Base-by-base conservation (phyloP, 306 rosid species). In the Vachellia collinsii region DNA sequence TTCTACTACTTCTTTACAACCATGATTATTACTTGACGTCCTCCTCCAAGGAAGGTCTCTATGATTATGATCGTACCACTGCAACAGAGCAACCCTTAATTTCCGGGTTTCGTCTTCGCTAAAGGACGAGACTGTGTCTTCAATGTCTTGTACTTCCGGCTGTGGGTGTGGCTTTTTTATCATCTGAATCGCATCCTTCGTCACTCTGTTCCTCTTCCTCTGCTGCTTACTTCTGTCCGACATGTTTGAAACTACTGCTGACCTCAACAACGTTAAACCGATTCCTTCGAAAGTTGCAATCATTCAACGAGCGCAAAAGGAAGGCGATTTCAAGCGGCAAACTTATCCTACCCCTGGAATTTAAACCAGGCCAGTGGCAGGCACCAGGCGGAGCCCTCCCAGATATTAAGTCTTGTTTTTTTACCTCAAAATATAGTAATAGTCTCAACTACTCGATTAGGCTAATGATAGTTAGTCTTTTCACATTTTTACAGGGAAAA, bases 41-140 rank as follows among this genome's bases (percentile, higher is more conserved):
- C 79, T 85, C 77, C 93, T 86, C 98, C 98, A 94, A 8, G 98
- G 98, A 3, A 94, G 97, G 56, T 92, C 94, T 84, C 97, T 85
- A 7, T 79, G 88, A 77, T 90, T 90, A 42, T 62, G 83, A 79
- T 86, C 90, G 80, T 94, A 94, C 98, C 98, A 94, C 3, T 83
- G 87, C 85, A 94, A 76, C 13, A 94, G 81, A 43, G 87, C 68
- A 6, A 50, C 75, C 76, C 97, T 86, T 11, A 94, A 79, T 41
- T 79, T 80, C 19, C 64, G 83, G 73, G 80, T 84, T 36, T 89
- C 88, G 7, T 87, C 87, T 73, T 86, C 37, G 78, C 84, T 79
- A 88, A 92, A 91, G 46, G 79, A 75, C 19, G 48, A 56, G 11
- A 67, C 70, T 0, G 88, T 38, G 66, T 92, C 97, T 34, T 92